These are phyloP conservation scores for Cercophora newfieldiana DNA, from an alignment of 495 filamentous ascomycete genomes.

Conservation along the genomic window DNA sequence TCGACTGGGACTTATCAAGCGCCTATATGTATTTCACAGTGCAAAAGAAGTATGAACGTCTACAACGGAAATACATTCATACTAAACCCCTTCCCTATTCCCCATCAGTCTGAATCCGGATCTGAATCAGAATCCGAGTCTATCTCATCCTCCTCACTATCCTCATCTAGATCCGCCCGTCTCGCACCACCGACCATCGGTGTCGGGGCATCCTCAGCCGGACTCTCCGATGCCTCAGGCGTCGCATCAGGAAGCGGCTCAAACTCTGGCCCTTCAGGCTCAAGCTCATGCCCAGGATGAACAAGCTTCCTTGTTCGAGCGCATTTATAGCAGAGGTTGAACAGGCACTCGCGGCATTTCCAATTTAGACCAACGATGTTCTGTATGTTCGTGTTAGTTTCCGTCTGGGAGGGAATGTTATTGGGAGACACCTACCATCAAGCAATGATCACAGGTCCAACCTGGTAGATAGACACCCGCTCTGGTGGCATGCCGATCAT, in stretches of 20 bases:
- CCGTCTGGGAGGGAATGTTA: background rate
- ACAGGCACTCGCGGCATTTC: background rate
- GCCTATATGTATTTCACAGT: too few relatives aligned
- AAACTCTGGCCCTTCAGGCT: background rate
- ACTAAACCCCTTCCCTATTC: too few relatives aligned
- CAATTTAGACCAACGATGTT: background rate
- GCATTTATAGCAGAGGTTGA: slow-evolving; percentile 9
- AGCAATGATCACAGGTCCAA: background rate
- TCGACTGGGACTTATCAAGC: too few relatives aligned
- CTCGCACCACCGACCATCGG: background rate
- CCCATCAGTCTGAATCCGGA: background rate
- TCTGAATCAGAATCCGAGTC: background rate
- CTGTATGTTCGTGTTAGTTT: background rate
- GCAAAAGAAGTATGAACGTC: too few relatives aligned
- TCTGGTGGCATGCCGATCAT: background rate
- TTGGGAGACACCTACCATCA: background rate
- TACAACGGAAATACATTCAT: too few relatives aligned
- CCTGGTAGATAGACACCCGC: background rate
- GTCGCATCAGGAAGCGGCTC: background rate
- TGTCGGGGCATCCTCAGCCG: background rate
- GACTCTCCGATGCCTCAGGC: background rate
- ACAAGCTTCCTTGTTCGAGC: background rate
- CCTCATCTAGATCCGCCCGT: background rate
- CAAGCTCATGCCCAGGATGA: background rate
- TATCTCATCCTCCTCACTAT: background rate